Evolutionary conservation across 768 basidiomycete genomes (phyloP).

Genomic region (Mycena leptocephala): DNA sequence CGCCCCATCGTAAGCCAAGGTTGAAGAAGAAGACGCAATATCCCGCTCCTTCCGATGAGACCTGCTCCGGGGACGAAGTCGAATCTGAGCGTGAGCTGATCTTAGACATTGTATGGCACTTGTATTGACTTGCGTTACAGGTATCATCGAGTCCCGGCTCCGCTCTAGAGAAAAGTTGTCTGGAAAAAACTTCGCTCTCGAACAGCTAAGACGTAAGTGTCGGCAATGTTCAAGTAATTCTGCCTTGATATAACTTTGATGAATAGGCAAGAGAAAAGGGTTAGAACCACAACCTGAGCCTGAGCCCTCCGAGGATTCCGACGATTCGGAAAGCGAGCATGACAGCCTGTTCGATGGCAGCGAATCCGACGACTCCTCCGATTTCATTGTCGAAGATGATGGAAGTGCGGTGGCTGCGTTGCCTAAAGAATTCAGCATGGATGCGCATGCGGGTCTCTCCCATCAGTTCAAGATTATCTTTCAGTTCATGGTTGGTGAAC

Average conservation of each 20-base stretch:
- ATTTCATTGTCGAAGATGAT: constrained; percentile 82
- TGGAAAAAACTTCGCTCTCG: constrained; percentile 71
- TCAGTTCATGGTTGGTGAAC: constrained; percentile 84
- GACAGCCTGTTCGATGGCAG: constrained; percentile 56
- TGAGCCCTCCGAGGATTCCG: constrained; percentile 48
- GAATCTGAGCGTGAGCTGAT: constrained; percentile 55
- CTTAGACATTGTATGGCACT: not conserved
- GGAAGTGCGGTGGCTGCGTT: constrained; percentile 60
- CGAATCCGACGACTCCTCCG: constrained; percentile 55
- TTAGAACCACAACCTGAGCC: constrained; percentile 49
- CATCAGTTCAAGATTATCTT: constrained; percentile 92
- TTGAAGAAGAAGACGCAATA: not conserved
- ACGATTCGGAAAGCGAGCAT: constrained; percentile 54
- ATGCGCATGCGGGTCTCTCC: constrained; percentile 80
- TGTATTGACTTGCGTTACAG: constrained; percentile 50
- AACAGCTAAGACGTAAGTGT: constrained; percentile 72
- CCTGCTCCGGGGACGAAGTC: constrained; percentile 28
- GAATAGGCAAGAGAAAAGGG: constrained; percentile 62
- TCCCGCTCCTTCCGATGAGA: not conserved
- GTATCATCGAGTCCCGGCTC: constrained; percentile 76
- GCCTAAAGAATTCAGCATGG: constrained; percentile 89
- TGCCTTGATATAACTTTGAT: constrained; percentile 18
- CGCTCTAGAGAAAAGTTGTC: constrained; percentile 75
- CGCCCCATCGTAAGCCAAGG: not conserved
- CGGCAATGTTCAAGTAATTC: constrained; percentile 25